A percentile compares a stretch with the other conserved stretches of the same genome.
These are phyloP conservation scores for Goffeauzyma gilvescens DNA, from an alignment of 768 basidiomycete species.

Conservation along the genomic window DNA sequence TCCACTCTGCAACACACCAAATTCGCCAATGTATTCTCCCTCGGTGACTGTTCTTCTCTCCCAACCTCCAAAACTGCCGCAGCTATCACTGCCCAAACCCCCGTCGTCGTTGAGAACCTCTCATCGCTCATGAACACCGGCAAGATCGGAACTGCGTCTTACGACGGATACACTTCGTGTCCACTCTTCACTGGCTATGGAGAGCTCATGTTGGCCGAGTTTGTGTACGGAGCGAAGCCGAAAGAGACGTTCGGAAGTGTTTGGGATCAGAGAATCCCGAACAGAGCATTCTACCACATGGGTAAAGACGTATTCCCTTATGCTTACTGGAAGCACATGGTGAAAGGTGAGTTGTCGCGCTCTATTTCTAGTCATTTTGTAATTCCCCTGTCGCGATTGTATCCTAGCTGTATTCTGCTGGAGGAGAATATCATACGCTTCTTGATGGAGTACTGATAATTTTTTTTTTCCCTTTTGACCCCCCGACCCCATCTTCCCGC, in stretches of 20 bases:
- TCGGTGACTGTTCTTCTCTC: slow-evolving; percentile 81
- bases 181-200: slow-evolving; percentile 17
- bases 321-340: slow-evolving; percentile 24
- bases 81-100: slow-evolving; percentile 76
- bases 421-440: too few relatives aligned
- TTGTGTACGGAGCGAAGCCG: slow-evolving; percentile 57
- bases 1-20: slow-evolving; percentile 67
- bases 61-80: slow-evolving; percentile 95
- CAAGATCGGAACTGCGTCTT: slow-evolving; percentile 46
- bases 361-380: too few relatives aligned
- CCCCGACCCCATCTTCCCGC: too few relatives aligned
- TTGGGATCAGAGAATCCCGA: slow-evolving; percentile 52
- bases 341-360: slow-evolving; percentile 27
- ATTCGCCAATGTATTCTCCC: slow-evolving; percentile 63
- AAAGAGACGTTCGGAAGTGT: slow-evolving; percentile 65
- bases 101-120: slow-evolving; percentile 76
- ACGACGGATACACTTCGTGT: slow-evolving; percentile 46
- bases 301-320: slow-evolving; percentile 43
- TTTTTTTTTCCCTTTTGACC: too few relatives aligned
- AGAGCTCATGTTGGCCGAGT: slow-evolving; percentile 1
- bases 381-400: too few relatives aligned
- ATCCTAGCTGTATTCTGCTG: too few relatives aligned
- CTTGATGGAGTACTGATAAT: too few relatives aligned
- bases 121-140: slow-evolving; percentile 57
- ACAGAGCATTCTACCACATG: slow-evolving; percentile 63